phyloP scores from a whole-genome alignment of 768 basidiomycete genomes.

The Albatrellus ellisii region DNA sequence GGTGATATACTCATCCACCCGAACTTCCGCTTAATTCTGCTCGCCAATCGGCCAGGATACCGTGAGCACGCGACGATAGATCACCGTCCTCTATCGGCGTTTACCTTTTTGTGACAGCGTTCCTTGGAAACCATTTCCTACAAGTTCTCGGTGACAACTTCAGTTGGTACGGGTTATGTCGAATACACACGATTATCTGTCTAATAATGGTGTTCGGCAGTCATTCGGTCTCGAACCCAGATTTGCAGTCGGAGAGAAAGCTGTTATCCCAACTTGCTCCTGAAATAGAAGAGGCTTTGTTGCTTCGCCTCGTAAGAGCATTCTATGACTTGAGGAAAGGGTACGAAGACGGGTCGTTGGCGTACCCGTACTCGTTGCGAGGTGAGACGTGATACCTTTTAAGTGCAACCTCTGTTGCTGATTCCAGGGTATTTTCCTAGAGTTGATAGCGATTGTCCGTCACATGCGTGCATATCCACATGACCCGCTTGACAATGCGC shows the following conservation, averaged over 20 bases:
- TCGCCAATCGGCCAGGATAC: slow-evolving; percentile 60
- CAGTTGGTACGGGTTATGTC: slow-evolving; percentile 22
- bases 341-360: slow-evolving; percentile 42
- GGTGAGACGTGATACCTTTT: slow-evolving; percentile 23
- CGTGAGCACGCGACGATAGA: slow-evolving; percentile 26
- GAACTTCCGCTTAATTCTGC: slow-evolving; percentile 46
- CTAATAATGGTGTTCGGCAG: slow-evolving; percentile 13
- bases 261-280: slow-evolving; percentile 50
- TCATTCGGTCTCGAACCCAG: slow-evolving; percentile 55
- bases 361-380: slow-evolving; percentile 58
- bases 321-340: slow-evolving; percentile 51
- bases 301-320: slow-evolving; percentile 43
- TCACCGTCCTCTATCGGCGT: background rate
- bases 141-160: slow-evolving; percentile 63
- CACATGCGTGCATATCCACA: slow-evolving; percentile 49
- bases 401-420: background rate
- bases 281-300: slow-evolving; percentile 37
- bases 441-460: slow-evolving; percentile 51
- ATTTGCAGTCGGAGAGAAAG: slow-evolving; percentile 48
- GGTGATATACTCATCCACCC: slow-evolving; percentile 49
- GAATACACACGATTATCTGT: background rate
- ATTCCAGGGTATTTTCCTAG: slow-evolving; percentile 19
- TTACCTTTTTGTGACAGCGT: slow-evolving; percentile 28
- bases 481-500: slow-evolving; percentile 41
- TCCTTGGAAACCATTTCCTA: slow-evolving; percentile 61